These are phyloP conservation scores for Nannizziopsis barbatae DNA, from an alignment of 2,329 filamentous ascomycete genomes.

Conservation along the genomic window DNA sequence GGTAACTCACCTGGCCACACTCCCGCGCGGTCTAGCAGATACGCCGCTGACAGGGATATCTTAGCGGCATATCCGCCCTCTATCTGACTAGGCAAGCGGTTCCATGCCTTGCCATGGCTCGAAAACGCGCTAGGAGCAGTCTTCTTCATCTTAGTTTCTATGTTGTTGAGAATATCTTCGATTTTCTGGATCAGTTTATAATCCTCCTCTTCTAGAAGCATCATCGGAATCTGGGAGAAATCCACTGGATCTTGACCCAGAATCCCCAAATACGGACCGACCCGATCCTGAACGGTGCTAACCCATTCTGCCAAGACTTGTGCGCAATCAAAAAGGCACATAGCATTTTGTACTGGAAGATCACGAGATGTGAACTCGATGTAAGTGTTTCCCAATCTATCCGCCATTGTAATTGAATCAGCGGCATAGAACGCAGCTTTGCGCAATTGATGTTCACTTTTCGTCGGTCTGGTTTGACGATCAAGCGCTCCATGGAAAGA, in stretches of 20 bases:
- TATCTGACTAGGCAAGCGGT: slow-evolving; percentile 47
- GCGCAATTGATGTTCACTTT: slow-evolving; percentile 74
- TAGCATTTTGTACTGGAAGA: slow-evolving; percentile 75
- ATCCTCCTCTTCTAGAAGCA: slow-evolving; percentile 87
- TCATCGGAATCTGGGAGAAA: slow-evolving; percentile 66
- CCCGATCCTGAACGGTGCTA: slow-evolving; percentile 80
- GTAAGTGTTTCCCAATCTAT: slow-evolving; percentile 75
- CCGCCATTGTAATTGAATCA: slow-evolving; percentile 78
- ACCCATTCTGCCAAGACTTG: slow-evolving; percentile 94
- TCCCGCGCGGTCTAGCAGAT: slow-evolving; percentile 76
- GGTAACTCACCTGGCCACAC: slow-evolving; percentile 73
- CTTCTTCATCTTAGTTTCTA: slow-evolving; percentile 68
- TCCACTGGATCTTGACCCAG: slow-evolving; percentile 75
- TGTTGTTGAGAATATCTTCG: slow-evolving; percentile 61
- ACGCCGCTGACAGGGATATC: slow-evolving; percentile 70
- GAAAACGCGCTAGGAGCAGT: slow-evolving; percentile 34
- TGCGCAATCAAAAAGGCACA: slow-evolving; percentile 88
- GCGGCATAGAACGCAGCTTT: slow-evolving; percentile 94
- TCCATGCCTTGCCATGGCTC: slow-evolving; percentile 31
- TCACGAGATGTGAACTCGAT: slow-evolving; percentile 74
- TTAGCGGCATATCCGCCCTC: slow-evolving; percentile 72
- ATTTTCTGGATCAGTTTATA: slow-evolving; percentile 74
- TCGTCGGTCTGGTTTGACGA: slow-evolving; percentile 44
- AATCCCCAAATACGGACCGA: slow-evolving; percentile 79
- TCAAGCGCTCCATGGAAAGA: slow-evolving; percentile 21